These are phyloP conservation scores for Ascosphaera acerosa DNA, from an alignment of 2,329 filamentous ascomycete species.

Conservation along the genomic window DNA sequence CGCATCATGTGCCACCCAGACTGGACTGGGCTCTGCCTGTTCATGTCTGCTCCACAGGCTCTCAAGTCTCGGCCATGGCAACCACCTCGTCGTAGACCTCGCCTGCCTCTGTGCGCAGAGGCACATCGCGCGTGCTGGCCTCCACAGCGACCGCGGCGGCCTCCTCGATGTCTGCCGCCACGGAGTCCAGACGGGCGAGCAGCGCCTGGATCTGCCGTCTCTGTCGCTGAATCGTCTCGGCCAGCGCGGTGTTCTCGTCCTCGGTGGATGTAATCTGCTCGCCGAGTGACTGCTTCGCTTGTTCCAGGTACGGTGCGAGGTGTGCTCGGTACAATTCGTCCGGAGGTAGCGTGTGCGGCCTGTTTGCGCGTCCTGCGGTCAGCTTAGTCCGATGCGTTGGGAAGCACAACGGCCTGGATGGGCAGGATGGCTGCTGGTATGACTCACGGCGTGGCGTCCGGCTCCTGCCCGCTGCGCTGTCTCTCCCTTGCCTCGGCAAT, in stretches of 20 bases:
- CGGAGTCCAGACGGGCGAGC: constrained; percentile 27
- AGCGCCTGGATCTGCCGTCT: constrained; percentile 31
- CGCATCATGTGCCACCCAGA: no score
- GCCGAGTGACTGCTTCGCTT: constrained; percentile 25
- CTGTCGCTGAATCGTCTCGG: constrained; percentile 27
- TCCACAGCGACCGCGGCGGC: constrained; percentile 19
- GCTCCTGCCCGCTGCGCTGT: constrained; percentile 20
- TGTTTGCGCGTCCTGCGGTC: no score
- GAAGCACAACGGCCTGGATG: no score
- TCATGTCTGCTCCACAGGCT: no score
- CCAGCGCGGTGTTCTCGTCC: constrained; percentile 26
- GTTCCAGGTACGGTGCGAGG: constrained; percentile 28
- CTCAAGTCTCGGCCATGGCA: no score
- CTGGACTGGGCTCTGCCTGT: no score
- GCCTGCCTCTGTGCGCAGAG: no score
- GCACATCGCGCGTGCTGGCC: no score
- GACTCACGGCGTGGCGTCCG: constrained; percentile 24
- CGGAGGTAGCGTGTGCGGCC: constrained; percentile 32
- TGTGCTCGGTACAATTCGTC: constrained; percentile 32
- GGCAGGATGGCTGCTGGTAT: no score
- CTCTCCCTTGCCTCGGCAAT: constrained; percentile 31
- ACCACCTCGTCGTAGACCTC: no score
- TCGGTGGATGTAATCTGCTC: constrained; percentile 25
- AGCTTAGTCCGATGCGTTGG: no score
- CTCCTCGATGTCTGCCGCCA: constrained; percentile 31